A percentile compares a stretch with the other conserved stretches of the same genome.
Conservation (phyloP, 2,329 filamentous ascomycete genomes). For the Dactylellina drechsleri region DNA sequence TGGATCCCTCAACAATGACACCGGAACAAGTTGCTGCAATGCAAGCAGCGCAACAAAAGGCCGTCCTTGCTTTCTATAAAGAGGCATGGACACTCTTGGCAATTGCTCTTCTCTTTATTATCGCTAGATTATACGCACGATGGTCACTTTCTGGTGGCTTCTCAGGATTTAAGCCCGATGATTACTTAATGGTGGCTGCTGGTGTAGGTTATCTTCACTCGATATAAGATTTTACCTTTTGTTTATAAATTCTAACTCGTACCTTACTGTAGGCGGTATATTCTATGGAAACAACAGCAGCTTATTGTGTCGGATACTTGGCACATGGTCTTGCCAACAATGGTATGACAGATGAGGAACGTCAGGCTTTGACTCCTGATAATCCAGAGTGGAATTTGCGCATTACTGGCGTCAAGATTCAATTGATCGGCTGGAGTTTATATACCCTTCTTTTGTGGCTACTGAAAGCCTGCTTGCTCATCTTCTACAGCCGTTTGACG, state of each 20-base stretch:
- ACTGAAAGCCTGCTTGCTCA: constrained; percentile 68
- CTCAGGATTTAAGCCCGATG: constrained; percentile 68
- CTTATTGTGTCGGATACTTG: constrained; percentile 65
- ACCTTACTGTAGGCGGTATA: constrained; percentile 64
- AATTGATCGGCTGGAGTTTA: constrained; percentile 67
- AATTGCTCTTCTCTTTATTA: constrained; percentile 66
- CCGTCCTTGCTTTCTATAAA: constrained; percentile 61
- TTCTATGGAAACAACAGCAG: constrained; percentile 65
- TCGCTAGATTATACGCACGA: constrained; percentile 66
- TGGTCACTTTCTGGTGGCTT: constrained; percentile 64
- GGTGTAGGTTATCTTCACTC: constrained; percentile 62
- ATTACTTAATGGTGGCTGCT: constrained; percentile 70
- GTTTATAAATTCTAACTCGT: constrained; percentile 12
- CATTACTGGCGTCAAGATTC: constrained; percentile 68
- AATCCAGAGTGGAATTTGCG: constrained; percentile 66
- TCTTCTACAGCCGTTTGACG: constrained; percentile 69
- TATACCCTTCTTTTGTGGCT: constrained; percentile 68
- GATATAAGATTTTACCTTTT: background rate
- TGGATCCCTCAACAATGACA: constrained; percentile 46
- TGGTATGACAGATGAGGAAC: constrained; percentile 67
- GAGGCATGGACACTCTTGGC: constrained; percentile 67
- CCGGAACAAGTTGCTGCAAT: constrained; percentile 52
- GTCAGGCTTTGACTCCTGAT: constrained; percentile 63
- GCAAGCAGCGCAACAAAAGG: constrained; percentile 40
- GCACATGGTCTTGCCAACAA: constrained; percentile 69